Percentiles rank a stretch among this genome's conserved stretches.
Evolutionary conservation across 1,139 yeast genomes (phyloP).

Genomic region (Blastobotrys aristatus): DNA sequence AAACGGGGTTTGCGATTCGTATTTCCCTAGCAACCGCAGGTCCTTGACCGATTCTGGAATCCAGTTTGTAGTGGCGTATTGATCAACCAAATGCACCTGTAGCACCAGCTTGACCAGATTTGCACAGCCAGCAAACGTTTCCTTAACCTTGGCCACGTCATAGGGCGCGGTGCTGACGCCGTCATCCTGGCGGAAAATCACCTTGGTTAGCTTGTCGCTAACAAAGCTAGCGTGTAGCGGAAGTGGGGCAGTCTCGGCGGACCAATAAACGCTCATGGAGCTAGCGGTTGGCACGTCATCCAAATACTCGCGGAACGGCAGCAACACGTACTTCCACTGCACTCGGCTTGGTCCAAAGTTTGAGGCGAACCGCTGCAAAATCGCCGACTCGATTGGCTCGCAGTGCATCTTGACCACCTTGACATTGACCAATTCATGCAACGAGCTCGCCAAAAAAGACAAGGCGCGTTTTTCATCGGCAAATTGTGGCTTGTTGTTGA

Average conservation of each 20-base stretch:
- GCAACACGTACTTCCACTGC: constrained; percentile 3
- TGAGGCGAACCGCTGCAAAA: background rate
- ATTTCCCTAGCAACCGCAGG: constrained; percentile 5
- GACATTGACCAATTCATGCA: background rate
- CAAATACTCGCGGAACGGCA: constrained; percentile 8
- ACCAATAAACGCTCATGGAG: constrained; percentile 10
- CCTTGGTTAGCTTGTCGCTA: constrained; percentile 5
- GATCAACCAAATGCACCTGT: constrained; percentile 9
- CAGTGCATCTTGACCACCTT: constrained; percentile 4
- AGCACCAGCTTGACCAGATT: constrained; percentile 8
- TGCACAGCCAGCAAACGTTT: constrained; percentile 10
- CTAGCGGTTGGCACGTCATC: constrained; percentile 9
- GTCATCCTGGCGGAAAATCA: constrained; percentile 9
- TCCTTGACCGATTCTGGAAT: constrained; percentile 9
- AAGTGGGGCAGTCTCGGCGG: constrained; percentile 9
- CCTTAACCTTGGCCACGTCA: constrained; percentile 8
- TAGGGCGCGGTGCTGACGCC: constrained; percentile 8
- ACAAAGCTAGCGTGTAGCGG: constrained; percentile 9
- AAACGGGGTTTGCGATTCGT: constrained; percentile 4
- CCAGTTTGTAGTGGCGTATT: constrained; percentile 8
- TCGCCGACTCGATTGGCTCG: constrained; percentile 11
- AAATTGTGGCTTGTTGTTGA: background rate
- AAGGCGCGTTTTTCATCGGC: constrained; percentile 3
- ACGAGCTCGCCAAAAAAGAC: background rate
- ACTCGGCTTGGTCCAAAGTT: background rate